phyloP scores from a whole-genome alignment of 257 asterid species.

The Solanum piurae region DNA sequence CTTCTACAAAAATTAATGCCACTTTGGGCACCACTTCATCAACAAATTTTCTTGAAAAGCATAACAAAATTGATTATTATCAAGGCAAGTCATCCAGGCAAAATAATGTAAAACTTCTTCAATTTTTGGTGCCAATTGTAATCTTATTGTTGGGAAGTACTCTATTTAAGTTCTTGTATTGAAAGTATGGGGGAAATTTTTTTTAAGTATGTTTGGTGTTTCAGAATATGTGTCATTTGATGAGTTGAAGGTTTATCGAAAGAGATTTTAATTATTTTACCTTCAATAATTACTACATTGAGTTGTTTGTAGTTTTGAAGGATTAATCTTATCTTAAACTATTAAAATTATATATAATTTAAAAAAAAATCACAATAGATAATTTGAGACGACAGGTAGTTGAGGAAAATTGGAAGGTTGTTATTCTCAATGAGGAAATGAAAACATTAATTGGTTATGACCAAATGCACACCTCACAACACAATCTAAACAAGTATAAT shows the following conservation, averaged over 20 bases:
- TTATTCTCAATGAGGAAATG: neutral
- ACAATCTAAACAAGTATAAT: neutral
- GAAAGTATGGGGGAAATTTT: neutral
- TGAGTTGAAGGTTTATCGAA: rapidly evolving
- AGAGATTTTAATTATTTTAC: neutral
- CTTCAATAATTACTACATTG: neutral
- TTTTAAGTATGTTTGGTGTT: neutral
- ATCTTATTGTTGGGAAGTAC: conserved; percentile 27
- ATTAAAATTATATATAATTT: too few species aligned
- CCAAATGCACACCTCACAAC: neutral
- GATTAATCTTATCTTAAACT: too few species aligned
- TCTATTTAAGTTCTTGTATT: neutral
- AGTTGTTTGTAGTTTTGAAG: neutral
- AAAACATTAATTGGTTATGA: neutral
- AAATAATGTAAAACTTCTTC: conserved; percentile 12
- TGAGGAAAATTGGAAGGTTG: neutral
- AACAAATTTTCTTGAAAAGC: neutral
- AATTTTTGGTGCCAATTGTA: conserved; percentile 18
- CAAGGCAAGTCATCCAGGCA: conserved; percentile 1
- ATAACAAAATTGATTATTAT: neutral
- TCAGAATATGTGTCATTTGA: neutral
- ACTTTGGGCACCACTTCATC: neutral
- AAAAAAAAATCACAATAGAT: neutral
- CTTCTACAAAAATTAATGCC: neutral
- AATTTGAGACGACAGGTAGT: rapidly evolving